Evolutionary conservation across 2,329 filamentous ascomycete species (phyloP).

Genomic region (Microdochium nivale): DNA sequence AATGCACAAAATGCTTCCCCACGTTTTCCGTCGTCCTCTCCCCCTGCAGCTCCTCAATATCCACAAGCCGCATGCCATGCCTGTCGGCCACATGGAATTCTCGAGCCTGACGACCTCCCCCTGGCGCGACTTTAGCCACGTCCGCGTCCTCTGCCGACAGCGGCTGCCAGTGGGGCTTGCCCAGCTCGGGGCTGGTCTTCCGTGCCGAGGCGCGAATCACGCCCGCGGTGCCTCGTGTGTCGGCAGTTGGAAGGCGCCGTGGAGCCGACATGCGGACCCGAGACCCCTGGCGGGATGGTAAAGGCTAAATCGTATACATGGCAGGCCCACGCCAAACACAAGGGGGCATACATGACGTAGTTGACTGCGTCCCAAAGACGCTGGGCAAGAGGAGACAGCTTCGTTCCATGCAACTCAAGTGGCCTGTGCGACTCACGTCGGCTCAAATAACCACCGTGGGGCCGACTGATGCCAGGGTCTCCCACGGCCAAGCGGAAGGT

Average conservation of each 20-base stretch:
- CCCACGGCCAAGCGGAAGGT: background rate
- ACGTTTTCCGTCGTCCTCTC: slow-evolving; percentile 4
- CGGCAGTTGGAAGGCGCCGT: background rate
- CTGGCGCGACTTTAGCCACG: slow-evolving; percentile 1
- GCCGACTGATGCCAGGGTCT: background rate
- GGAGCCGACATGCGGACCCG: background rate
- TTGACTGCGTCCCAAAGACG: background rate
- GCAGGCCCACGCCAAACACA: background rate
- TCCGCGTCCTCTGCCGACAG: slow-evolving; percentile 2
- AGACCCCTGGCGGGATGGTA: background rate
- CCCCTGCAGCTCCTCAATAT: slow-evolving; percentile 5
- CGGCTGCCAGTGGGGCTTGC: background rate
- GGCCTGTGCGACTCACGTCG: background rate
- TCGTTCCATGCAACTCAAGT: background rate
- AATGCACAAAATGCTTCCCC: slow-evolving; percentile 6
- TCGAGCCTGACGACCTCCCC: slow-evolving; percentile 7
- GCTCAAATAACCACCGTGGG: background rate
- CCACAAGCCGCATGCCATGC: slow-evolving; percentile 12
- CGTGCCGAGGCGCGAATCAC: slow-evolving; percentile 9
- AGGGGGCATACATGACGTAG: background rate
- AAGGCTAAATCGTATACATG: background rate
- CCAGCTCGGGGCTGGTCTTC: background rate
- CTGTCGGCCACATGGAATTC: slow-evolving; percentile 13
- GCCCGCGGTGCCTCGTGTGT: slow-evolving; percentile 8
- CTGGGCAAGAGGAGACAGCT: background rate